phyloP scores from a whole-genome alignment of 768 basidiomycete species.

The Termitomyces sp. region DNA sequence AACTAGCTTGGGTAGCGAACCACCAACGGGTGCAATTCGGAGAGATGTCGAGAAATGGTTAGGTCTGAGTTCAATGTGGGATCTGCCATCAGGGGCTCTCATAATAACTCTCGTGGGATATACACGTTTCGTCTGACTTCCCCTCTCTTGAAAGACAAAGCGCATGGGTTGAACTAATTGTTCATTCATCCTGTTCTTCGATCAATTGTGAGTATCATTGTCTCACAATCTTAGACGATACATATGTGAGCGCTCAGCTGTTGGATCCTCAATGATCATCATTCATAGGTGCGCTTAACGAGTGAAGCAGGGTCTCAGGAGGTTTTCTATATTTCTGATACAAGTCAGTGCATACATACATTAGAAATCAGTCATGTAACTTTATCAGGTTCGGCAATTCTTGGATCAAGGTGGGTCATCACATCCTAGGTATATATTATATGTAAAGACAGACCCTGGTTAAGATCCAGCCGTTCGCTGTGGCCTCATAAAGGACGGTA shows the following conservation, averaged over 20 bases:
- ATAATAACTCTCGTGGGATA: background rate
- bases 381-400: slow-evolving; percentile 15
- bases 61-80: background rate
- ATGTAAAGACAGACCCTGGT: slow-evolving; percentile 2
- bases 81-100: background rate
- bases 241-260: background rate
- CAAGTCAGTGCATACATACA: background rate
- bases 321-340: background rate
- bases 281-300: background rate
- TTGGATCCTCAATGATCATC: background rate
- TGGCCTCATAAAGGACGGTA: background rate
- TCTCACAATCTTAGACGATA: background rate
- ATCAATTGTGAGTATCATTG: background rate
- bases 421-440: too few species aligned
- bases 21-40: slow-evolving; percentile 2
- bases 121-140: background rate
- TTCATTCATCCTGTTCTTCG: background rate
- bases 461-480: background rate
- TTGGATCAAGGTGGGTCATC: slow-evolving; percentile 14
- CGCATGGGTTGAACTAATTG: background rate
- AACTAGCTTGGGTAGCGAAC: background rate
- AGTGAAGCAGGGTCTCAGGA: background rate
- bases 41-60: slow-evolving; percentile 1
- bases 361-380: slow-evolving; percentile 3
- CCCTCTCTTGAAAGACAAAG: too few species aligned